phyloP scores from a whole-genome alignment of 1,139 yeast species.

The Lodderomyces theae region DNA sequence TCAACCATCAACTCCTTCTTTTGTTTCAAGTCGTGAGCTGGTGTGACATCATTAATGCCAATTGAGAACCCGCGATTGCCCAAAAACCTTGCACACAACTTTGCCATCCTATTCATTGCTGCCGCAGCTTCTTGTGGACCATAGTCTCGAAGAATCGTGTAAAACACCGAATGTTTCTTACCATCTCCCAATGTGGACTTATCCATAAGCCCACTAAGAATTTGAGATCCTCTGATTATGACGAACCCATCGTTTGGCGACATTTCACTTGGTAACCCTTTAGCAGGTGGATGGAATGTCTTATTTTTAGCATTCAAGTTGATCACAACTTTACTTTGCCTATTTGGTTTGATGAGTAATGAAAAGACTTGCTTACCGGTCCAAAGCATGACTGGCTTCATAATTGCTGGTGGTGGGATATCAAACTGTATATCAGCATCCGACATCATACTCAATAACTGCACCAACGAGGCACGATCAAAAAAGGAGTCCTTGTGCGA shows the following conservation, averaged over 20 bases:
- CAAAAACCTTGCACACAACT: conserved; percentile 88
- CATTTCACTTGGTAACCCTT: conserved; percentile 82
- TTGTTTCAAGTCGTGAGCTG: conserved; percentile 71
- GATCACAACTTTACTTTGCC: conserved; percentile 70
- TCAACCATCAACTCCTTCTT: conserved; percentile 90
- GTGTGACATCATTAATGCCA: conserved; percentile 97
- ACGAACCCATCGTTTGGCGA: conserved; percentile 97
- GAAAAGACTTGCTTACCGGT: conserved; percentile 97
- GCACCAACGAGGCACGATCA: conserved; percentile 82
- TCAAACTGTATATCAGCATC: conserved; percentile 88
- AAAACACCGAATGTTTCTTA: conserved; percentile 94
- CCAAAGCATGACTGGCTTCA: conserved; percentile 89
- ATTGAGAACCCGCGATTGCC: conserved; percentile 97
- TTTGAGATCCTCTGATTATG: conserved; percentile 82
- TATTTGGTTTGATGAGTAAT: conserved; percentile 80
- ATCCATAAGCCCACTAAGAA: conserved; percentile 94
- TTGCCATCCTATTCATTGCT: conserved; percentile 99
- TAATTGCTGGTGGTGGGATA: conserved; percentile 90
- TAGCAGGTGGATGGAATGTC: conserved; percentile 70
- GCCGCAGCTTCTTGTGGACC: conserved; percentile 94
- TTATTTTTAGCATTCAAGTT: conserved; percentile 94
- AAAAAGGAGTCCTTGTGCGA: conserved; percentile 92
- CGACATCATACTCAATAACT: conserved; percentile 90
- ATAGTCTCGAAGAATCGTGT: conserved; percentile 89
- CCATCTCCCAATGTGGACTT: conserved; percentile 97